These are phyloP conservation scores for Syncephalastrum racemosum DNA, from an alignment of 371 early-diverging fungal genomes.

Conservation along the genomic window DNA sequence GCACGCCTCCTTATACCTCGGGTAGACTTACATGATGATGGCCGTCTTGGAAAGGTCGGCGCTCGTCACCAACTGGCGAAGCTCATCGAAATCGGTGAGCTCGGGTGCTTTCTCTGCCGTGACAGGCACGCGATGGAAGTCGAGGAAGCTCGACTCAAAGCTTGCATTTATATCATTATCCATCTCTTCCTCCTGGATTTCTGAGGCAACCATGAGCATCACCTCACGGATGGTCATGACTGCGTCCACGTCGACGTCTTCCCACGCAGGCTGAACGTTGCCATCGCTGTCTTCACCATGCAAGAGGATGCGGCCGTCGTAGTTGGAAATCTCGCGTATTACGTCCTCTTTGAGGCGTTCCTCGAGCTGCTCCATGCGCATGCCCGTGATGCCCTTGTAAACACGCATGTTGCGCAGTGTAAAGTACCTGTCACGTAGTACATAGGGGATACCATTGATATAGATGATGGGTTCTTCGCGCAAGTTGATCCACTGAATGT, in stretches of 20 bases:
- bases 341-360: conserved; percentile 68
- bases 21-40: conserved; percentile 51
- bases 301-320: conserved; percentile 59
- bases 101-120: conserved; percentile 66
- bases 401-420: conserved; percentile 69
- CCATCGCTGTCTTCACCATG: conserved; percentile 62
- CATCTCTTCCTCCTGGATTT: conserved; percentile 13
- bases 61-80: conserved; percentile 40
- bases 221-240: conserved; percentile 60
- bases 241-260: conserved; percentile 53
- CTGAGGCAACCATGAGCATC: conserved; percentile 37
- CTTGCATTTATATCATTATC: not conserved
- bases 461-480: conserved; percentile 80
- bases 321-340: conserved; percentile 53
- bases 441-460: conserved; percentile 74
- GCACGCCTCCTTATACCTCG: not conserved
- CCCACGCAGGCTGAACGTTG: conserved; percentile 57
- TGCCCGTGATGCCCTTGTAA: conserved; percentile 67
- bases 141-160: conserved; percentile 9
- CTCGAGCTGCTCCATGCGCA: conserved; percentile 72
- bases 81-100: conserved; percentile 58
- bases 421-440: conserved; percentile 65
- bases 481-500: conserved; percentile 70
- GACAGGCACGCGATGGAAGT: conserved; percentile 61
- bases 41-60: conserved; percentile 42